These are phyloP conservation scores for Gaeumannomyces tritici DNA, from an alignment of 2,329 filamentous ascomycete genomes.

Conservation along the genomic window DNA sequence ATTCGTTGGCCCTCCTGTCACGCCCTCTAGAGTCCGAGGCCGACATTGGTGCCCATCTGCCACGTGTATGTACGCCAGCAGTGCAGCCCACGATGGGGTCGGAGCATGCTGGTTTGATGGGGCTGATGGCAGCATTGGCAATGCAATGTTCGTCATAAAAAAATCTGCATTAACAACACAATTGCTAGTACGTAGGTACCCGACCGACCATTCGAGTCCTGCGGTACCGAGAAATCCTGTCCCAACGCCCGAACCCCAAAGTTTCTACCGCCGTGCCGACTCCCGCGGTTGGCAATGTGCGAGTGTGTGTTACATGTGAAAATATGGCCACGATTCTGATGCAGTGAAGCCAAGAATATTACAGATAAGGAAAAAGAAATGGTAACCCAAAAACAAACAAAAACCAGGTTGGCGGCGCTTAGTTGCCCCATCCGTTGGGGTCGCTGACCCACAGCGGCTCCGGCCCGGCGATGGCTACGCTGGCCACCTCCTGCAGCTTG, in stretches of 20 bases:
- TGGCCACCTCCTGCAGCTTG: slow-evolving; percentile 10
- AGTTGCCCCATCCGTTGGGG: background rate
- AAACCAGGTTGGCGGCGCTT: background rate
- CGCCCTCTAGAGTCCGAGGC: too few relatives aligned
- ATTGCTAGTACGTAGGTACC: background rate
- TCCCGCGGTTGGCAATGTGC: background rate
- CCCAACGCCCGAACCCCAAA: background rate
- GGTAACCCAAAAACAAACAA: too few relatives aligned
- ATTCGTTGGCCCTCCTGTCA: too few relatives aligned
- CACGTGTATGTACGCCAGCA: too few relatives aligned
- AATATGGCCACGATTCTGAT: too few relatives aligned
- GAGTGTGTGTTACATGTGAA: too few relatives aligned
- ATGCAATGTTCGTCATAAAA: background rate
- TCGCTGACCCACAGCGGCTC: slow-evolving; percentile 23
- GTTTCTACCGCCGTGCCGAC: background rate
- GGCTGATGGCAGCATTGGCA: background rate
- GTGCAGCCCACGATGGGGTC: too few relatives aligned
- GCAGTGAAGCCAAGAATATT: background rate
- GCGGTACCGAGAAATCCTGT: too few relatives aligned
- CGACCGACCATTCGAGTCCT: too few relatives aligned
- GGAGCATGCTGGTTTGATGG: too few relatives aligned
- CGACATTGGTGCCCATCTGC: too few relatives aligned
- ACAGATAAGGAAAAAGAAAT: background rate
- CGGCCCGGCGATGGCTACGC: slow-evolving; percentile 21
- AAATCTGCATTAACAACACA: background rate